Evolutionary conservation across 768 basidiomycete genomes (phyloP).

Genomic region (Suillus variegatus): DNA sequence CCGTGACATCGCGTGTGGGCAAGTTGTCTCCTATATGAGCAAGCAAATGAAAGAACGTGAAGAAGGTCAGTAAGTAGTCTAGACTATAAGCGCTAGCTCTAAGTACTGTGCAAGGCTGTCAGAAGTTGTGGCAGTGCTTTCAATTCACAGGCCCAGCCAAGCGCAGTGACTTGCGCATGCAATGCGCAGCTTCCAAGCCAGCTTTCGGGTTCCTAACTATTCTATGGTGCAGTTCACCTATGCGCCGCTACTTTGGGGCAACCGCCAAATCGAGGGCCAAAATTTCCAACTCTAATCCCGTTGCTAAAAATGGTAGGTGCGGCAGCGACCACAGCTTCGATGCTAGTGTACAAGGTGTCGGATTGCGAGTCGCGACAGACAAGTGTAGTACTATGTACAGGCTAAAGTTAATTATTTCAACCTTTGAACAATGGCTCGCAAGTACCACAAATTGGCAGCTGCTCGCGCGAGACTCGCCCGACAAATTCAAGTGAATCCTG

Average conservation of each 20-base stretch:
- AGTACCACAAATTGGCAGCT: neutral
- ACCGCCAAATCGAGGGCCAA: neutral
- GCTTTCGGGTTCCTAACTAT: neutral
- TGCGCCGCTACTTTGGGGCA: neutral
- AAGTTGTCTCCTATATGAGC: neutral
- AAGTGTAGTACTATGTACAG: neutral
- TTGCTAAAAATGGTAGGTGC: neutral
- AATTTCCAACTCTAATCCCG: neutral
- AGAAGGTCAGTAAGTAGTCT: neutral
- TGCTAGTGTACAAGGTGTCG: neutral
- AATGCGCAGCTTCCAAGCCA: neutral
- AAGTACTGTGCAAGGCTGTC: neutral
- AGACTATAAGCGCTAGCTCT: neutral
- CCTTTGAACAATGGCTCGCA: neutral
- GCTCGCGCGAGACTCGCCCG: neutral
- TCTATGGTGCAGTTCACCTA: neutral
- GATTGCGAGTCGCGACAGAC: neutral
- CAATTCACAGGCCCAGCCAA: neutral
- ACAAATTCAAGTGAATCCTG: neutral
- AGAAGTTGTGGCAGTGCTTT: neutral
- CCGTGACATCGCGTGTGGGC: slow-evolving; percentile 34
- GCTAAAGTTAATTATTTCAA: neutral
- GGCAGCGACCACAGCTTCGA: neutral
- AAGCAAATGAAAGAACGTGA: neutral
- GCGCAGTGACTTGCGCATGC: neutral